phyloP scores from a whole-genome alignment of 2,329 filamentous ascomycete species.

The Epichloe brachyelytri region DNA sequence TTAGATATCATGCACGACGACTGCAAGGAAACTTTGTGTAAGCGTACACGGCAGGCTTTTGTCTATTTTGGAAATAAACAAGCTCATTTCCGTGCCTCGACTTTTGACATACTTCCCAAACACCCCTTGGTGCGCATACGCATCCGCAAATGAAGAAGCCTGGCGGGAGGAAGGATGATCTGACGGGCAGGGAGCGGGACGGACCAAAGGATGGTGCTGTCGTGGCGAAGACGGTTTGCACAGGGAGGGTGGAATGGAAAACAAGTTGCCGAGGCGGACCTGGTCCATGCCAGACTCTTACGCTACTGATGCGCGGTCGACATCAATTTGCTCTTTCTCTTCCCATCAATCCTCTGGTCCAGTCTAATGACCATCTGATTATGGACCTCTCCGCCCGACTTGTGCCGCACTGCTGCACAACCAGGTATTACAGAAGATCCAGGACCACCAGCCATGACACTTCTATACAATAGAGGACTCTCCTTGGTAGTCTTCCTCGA shows the following conservation, averaged over 20 bases:
- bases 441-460: no score
- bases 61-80: conserved; percentile 6
- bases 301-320: no score
- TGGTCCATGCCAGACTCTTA: no score
- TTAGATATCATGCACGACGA: neutral
- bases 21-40: neutral
- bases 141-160: conserved; percentile 10
- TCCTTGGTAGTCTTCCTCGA: no score
- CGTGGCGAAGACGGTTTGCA: neutral
- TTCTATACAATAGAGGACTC: no score
- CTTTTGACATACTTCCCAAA: conserved; percentile 12
- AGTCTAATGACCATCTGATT: no score
- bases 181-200: neutral
- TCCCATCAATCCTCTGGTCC: no score
- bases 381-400: no score
- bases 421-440: no score
- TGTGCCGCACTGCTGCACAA: no score
- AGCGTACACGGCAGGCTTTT: neutral
- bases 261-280: no score
- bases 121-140: conserved; percentile 6
- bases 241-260: neutral
- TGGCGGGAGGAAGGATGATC: neutral
- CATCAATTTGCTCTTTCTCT: no score
- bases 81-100: conserved; percentile 6
- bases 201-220: neutral